Evolutionary conservation across 176 grass and related monocot species (phyloP), one percentile per base, ranked within the genome.

Genomic region (Eremochloa ophiuroides): DNA sequence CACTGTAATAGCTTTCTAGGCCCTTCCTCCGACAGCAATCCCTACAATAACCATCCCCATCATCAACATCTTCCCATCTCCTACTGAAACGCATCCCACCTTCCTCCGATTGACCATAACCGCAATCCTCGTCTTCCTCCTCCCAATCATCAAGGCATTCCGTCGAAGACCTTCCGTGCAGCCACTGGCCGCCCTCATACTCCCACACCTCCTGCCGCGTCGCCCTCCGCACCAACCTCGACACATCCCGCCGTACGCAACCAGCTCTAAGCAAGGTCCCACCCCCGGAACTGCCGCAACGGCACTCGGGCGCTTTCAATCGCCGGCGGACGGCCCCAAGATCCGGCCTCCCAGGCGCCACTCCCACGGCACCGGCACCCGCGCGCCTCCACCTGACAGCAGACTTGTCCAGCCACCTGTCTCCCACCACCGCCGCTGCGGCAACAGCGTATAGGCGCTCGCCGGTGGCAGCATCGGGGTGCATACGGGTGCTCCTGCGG

Each of bases 141-240:
- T 77, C 73, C 75, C 61, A 87, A 12, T 70, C 74, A 23, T 44
- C 8, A 8, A 29, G 78, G 73, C 84, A 83, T 90, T 86, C 84
- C 50, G 12, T 61, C 75, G 62, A 90, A 70, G 51, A 83, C 15
- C 88, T 87, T 14, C 67, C 70, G 68, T 8, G 61, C 84, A 51
- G 74, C 80, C 80, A 83, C 69, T 83, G 68, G 4, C 80, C 84
- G 17, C 87, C 82, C 8, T 83, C 84, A 8, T 80, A 87, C 62
- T 77, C 81, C 77, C 85, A 89, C 56, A 85, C 77, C 72, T 81
- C 82, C 63, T 89, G 82, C 44, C 72, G 65, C 34, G 77, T 44
- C 28, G 73, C 78, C 73, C 83, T 85, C 58, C 53, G n/a, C 56
- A 85, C 56, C 65, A 89, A 62, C 58, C 78, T 80, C 56, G n/a